Base-by-base conservation (phyloP, 2,329 filamentous ascomycete species). In the Trichoderma koningiopsis region DNA sequence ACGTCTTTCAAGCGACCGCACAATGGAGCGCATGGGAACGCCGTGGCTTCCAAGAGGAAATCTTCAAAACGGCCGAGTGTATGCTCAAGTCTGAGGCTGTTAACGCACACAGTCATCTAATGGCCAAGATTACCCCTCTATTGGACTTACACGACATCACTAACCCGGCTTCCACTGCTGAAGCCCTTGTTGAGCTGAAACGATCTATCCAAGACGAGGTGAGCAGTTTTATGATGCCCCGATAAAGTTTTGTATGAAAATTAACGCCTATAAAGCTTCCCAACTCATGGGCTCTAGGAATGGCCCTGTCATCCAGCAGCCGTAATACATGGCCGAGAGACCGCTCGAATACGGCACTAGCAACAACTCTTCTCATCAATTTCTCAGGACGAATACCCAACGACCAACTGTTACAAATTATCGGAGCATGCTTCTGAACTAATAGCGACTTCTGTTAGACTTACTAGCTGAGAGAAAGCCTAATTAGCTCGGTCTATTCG, bases 21-120 rank as follows among this genome's bases (percentile, higher is more conserved):
- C 62, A 57, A 37, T 76, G 72, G 75, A 74, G 72, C n/a, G 59
- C 64, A 3, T 75, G 72, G 76, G 73, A 75, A 68, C 71, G 75
- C 16, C 69, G 70, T 8, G 75, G 72, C 0, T 76, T 77, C 55
- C 71, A 75, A 7, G 74, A 76, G 5, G 75, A 77, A 57, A 72
- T 76, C n/a, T 68, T 77, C 22, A 74, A 73, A 40, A 73, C 72
- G 2, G 72, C 73, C 35, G 72, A 75, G 53, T 33, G 70, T 0
- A 73, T 75, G 70, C 58, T 76, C 22, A 52, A 53, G 5, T 69
- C 71, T 1, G 75, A 77, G 40, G 43, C 71, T 1, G 58, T 68
- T 1, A 22, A 43, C 19, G 68, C 52, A 4, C 68, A 64, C 1
- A 13, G 24, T 33, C 43, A 49, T 2, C 49, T 75, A 14, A 31